Conservation (phyloP, 768 basidiomycete genomes). For the Clitopilus passeckerianus region DNA sequence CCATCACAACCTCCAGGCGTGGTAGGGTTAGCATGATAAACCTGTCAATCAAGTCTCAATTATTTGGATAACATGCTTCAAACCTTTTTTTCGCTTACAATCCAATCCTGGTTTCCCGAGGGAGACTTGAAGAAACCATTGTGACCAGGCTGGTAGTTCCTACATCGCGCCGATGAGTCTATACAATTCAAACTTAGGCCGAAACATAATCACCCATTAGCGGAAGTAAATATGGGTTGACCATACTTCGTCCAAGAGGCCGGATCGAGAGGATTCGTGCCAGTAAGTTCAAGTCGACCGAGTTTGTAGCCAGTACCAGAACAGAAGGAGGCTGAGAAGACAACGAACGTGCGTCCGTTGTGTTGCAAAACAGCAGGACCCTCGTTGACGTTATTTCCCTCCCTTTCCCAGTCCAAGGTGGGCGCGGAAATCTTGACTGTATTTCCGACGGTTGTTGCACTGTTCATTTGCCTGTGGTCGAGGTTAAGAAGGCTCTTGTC, state of each 20-base stretch:
- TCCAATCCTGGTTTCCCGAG: slow-evolving; percentile 12
- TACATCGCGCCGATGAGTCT: no score
- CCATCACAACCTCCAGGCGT: slow-evolving; percentile 22
- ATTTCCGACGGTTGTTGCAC: slow-evolving; percentile 23
- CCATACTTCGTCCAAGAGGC: no score
- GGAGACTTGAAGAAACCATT: no score
- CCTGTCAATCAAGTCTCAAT: slow-evolving; percentile 5
- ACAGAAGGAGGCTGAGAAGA: slow-evolving; percentile 24
- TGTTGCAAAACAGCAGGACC: slow-evolving; percentile 13
- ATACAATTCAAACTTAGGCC: no score
- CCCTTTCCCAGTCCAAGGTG: slow-evolving; percentile 24
- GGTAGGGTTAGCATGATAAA: slow-evolving; percentile 16
- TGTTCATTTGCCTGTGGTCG: slow-evolving; percentile 19
- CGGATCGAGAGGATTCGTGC: slow-evolving; percentile 1
- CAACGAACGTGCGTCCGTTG: slow-evolving; percentile 14
- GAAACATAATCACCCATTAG: slow-evolving; percentile 18
- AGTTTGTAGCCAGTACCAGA: slow-evolving; percentile 15
- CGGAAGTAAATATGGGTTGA: slow-evolving; percentile 20
- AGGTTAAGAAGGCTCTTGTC: no score
- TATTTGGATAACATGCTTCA: neutral
- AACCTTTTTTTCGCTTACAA: slow-evolving; percentile 10
- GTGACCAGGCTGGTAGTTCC: no score
- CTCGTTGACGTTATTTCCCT: slow-evolving; percentile 26
- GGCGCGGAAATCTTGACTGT: slow-evolving; percentile 27
- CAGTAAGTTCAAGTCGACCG: slow-evolving; percentile 22